Base-by-base conservation (phyloP, 768 basidiomycete species). In the Asterophora lycoperdoides region DNA sequence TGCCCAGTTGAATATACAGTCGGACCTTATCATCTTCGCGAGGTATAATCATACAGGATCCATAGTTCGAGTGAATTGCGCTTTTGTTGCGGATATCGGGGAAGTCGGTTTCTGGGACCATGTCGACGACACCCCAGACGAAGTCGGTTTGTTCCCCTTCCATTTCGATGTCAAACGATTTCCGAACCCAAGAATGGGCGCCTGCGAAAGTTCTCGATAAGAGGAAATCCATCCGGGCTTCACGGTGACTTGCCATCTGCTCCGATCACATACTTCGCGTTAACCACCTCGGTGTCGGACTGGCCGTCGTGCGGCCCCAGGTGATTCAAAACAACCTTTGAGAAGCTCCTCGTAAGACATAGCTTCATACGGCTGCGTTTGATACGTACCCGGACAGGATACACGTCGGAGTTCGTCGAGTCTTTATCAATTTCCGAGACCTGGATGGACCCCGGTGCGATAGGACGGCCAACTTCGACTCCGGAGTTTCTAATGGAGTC, bases 171-270 rank as follows among this genome's bases (percentile, higher is more conserved):
- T 73, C 71, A 8, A 88, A 68, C 0, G 66, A 48, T 51, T 86
- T 88, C 19, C 89, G 77, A 18, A 91, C 85, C 86, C 88, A 90
- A 9, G 86, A 89, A 65, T 89, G 88, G 0, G 87, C 88, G 5
- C 86, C 84, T 86, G 56, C 1, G 42, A n/a, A 19, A 18, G 46
- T 23, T 23, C 9, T 35, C 23, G 30, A 51, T 46, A 7, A 32
- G 11, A 34, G 56, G 4, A 14, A 26, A 51, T 17, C n/a, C 28
- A 34, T 37, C 41, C 5, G 23, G 5, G 23, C 0, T 4, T 23
- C 2, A 19, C 1, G 35, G 2, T 18, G n/a, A 51, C 70, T 39
- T 59, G 79, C 86, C 88, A 60, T 92, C 89, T 17, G 81, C 75
- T 1, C 89, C 89, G 26, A 92, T 68, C 1, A 90, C 81, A 58